Evolutionary conservation across 2,329 filamentous ascomycete species (phyloP), one percentile per base, ranked within the genome.

Genomic region (Fusarium penzigii): DNA sequence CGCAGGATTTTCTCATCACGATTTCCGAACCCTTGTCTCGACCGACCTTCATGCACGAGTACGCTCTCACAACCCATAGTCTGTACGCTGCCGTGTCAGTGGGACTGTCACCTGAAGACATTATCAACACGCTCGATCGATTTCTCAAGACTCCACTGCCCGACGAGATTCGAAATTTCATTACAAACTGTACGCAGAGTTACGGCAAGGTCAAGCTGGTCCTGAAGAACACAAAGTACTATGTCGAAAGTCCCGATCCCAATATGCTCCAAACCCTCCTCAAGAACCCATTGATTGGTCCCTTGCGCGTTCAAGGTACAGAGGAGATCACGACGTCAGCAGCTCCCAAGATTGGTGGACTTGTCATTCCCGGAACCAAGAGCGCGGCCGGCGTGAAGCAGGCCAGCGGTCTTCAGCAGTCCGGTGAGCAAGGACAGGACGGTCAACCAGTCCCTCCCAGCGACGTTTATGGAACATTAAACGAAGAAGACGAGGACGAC

Each of bases 161-260:
- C 0, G 82, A 89, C n/a, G 83, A 86, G 44, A 89, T 97, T 55
- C 83, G 86, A 55, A 78, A 84, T 9, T 97, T 93, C 70, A 93
- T 93, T 59, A 75, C 73, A 25, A 85, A 85, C 55, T 94, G 91
- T 57, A 96, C 92, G 6, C 86, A 90, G 58, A 94, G 90, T 47
- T 97, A 94, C 68, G 94, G 94, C 59, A 97, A 97, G 72, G 92
- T 97, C 49, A 94, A 96, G 71, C 83, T 97, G 48, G 94, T 97
- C 42, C 73, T 97, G 57, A 96, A 96, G 71, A 89, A 97, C 65
- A 97, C 93, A 57, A 89, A 90, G 60, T 97, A 96, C 72, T 97
- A 89, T 63, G 86, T 97, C 55, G 94, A 99, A 73, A 97, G 90
- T 65, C 87, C 89, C 17, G 93, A 97, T 70, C 88, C 92, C 12